phyloP scores from a whole-genome alignment of 331 rosid species.

The Spiraea crenata region DNA sequence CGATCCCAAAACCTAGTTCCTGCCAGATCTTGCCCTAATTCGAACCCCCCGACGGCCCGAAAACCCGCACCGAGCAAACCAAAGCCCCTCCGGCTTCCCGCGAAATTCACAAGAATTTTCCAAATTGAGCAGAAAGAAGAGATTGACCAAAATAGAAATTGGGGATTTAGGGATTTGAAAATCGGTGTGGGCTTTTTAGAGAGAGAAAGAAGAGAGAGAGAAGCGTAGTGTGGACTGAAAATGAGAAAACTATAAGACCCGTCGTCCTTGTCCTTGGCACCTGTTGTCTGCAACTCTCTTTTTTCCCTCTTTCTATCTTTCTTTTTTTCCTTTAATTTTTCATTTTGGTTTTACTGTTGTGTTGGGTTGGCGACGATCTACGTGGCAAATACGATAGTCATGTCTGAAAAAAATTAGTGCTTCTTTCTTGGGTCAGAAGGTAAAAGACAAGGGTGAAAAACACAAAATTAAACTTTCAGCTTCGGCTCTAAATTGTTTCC shows the following conservation, averaged over 20 bases:
- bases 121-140: neutral
- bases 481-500: too few species aligned
- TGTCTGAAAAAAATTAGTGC: neutral
- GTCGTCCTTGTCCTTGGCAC: constrained; percentile 24
- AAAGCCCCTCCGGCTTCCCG: neutral
- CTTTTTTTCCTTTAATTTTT: neutral
- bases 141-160: constrained; percentile 3
- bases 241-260: constrained; percentile 37
- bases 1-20: constrained; percentile 8
- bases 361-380: neutral
- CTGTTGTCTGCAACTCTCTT: constrained; percentile 26
- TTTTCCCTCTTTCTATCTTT: neutral
- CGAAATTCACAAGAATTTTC: constrained; percentile 16
- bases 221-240: constrained; percentile 67
- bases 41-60: constrained; percentile 30
- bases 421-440: neutral
- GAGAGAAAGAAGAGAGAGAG: constrained; percentile 24
- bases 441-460: too few species aligned
- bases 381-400: constrained; percentile 10
- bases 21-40: constrained; percentile 52
- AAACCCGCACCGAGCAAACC: constrained; percentile 13
- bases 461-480: too few species aligned
- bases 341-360: neutral
- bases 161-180: constrained; percentile 10
- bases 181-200: constrained; percentile 1